phyloP scores from a whole-genome alignment of 345 rosid species.

The Pistacia integerrima region DNA sequence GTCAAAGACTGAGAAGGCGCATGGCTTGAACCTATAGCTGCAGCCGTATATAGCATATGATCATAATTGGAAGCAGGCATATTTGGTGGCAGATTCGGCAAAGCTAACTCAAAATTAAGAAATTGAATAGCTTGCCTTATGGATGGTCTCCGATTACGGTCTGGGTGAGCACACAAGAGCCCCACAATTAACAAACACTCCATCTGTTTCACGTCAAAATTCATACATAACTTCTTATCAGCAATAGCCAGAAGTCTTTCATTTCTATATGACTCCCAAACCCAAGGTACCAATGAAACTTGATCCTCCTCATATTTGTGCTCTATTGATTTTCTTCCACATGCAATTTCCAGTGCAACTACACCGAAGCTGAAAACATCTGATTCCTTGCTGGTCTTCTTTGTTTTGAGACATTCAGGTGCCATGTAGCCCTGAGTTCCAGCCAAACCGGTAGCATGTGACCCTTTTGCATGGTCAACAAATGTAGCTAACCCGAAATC shows the following conservation, averaged over 20 bases:
- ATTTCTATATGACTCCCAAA: slow-evolving; percentile 17
- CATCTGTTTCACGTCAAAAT: slow-evolving; percentile 15
- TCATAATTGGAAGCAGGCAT: slow-evolving; percentile 6
- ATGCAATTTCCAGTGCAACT: slow-evolving; percentile 35
- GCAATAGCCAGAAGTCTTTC: slow-evolving; percentile 2
- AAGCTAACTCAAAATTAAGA: slow-evolving; percentile 3
- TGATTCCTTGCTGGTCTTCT: slow-evolving; percentile 34
- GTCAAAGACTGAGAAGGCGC: too few relatives aligned
- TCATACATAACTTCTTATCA: not conserved
- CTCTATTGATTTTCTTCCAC: slow-evolving; percentile 21
- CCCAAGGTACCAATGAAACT: slow-evolving; percentile 12
- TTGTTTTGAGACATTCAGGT: slow-evolving; percentile 13
- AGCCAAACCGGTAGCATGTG: slow-evolving; percentile 18
- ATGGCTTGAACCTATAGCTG: too few relatives aligned
- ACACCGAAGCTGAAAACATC: slow-evolving; percentile 43
- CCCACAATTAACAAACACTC: slow-evolving; percentile 20
- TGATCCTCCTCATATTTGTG: not conserved
- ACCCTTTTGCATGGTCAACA: slow-evolving; percentile 14
- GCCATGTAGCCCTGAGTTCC: slow-evolving; percentile 28
- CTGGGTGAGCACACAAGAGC: slow-evolving; percentile 19
- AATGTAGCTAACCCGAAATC: slow-evolving; percentile 27
- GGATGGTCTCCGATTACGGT: slow-evolving; percentile 10
- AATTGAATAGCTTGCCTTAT: slow-evolving; percentile 8
- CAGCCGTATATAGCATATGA: too few relatives aligned
- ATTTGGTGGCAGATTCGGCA: slow-evolving; percentile 1